Evolutionary conservation across 2,329 filamentous ascomycete species (phyloP).

Genomic region (Aphanoascus verrucosus): DNA sequence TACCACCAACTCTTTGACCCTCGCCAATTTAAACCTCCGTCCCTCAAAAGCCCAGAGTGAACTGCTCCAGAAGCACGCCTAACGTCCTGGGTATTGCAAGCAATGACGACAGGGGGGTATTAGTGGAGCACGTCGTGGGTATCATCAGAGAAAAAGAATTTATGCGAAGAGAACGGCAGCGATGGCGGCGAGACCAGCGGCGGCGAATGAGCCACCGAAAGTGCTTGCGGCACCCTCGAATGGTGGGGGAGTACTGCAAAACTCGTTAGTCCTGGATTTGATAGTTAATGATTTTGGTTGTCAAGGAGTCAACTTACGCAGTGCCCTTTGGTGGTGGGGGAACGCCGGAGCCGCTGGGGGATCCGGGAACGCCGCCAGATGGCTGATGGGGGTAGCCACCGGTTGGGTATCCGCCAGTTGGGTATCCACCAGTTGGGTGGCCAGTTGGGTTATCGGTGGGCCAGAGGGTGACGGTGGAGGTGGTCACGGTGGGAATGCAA

Average conservation of each 20-base stretch:
- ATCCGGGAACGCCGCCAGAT: neutral
- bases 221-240: slow-evolving; percentile 25
- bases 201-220: slow-evolving; percentile 22
- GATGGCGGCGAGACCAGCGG: slow-evolving; percentile 23
- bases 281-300: neutral
- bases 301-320: neutral
- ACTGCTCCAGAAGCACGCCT: slow-evolving; percentile 9
- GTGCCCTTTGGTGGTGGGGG: slow-evolving; percentile 7
- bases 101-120: slow-evolving; percentile 8
- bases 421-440: slow-evolving; percentile 13
- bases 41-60: slow-evolving; percentile 1
- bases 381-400: neutral
- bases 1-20: neutral
- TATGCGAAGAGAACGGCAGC: slow-evolving; percentile 26
- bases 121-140: slow-evolving; percentile 15
- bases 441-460: slow-evolving; percentile 14
- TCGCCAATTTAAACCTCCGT: neutral
- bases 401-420: neutral
- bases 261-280: neutral
- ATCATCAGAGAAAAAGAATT: slow-evolving; percentile 18
- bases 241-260: slow-evolving; percentile 14
- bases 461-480: slow-evolving; percentile 14
- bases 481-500: slow-evolving; percentile 29
- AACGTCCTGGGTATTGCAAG: slow-evolving; percentile 9
- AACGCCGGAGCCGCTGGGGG: slow-evolving; percentile 7